Evolutionary conservation across 2,329 filamentous ascomycete species (phyloP), one percentile per base, ranked within the genome.

Genomic region (Pseudogymnoascus sp.): DNA sequence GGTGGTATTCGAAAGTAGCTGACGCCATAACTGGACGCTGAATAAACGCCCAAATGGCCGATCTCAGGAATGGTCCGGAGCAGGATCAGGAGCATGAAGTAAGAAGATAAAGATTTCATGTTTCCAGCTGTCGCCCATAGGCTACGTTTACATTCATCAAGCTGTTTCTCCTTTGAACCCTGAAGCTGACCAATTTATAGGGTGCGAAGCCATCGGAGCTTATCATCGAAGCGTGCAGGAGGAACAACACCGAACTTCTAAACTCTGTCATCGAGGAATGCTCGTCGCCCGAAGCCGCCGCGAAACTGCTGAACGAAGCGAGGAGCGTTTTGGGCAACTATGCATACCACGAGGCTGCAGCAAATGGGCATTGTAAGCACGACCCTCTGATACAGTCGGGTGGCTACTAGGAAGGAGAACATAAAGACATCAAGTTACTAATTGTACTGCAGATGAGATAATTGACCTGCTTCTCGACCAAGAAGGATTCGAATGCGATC

Each of bases 161-260:
- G 21, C 13, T 40, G 4, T 40, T 59, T 26, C 6, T 44, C 11
- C 15, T 58, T 5, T 62, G 47, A 41, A 26, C 21, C 9, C 13
- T 31, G 40, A 50, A 31, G 35, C 17, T 59, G 36, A 26, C 54
- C n/a, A 35, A 26, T 39, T 26, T 15, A 63, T 69, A 96, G 88
- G 94, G 93, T 73, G 93, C 93, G 68, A 90, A 90, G 63, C 84
- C 86, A 54, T 82, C 87, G 74, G 93, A 97, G 78, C 84, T 90
- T 71, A 84, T 97, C 69, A 85, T 97, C 76, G 93, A 96, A 79
- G 90, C 94, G 69, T 96, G 90, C 77, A 90, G 93, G 64, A 85
- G 92, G 71, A 93, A 97, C 81, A 97, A 97, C 77, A 86, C 86
- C 67, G 87, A 93, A 60, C 85, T 97, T 64, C 84, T 97, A 62